A percentile compares a stretch with the other conserved stretches of the same genome.
phyloP scores from a whole-genome alignment of 306 rosid species.

The Prunus campanulata region DNA sequence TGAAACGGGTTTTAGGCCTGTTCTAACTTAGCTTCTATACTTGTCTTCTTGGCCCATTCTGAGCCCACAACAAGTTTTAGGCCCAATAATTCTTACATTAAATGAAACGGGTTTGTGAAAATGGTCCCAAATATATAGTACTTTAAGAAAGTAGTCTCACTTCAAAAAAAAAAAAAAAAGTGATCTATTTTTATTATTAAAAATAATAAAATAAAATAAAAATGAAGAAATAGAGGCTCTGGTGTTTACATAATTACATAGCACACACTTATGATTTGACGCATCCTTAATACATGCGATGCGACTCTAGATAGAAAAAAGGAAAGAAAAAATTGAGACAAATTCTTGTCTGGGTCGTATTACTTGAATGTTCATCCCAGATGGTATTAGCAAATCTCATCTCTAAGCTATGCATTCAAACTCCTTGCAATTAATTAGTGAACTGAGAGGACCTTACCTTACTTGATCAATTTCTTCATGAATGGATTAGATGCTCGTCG shows the following conservation, averaged over 20 bases:
- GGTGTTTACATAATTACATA: background rate
- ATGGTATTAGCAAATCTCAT: background rate
- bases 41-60: background rate
- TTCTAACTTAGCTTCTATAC: too few relatives aligned
- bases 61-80: background rate
- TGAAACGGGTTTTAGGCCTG: too few relatives aligned
- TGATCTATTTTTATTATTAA: background rate
- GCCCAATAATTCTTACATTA: background rate
- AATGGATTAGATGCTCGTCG: constrained; percentile 74
- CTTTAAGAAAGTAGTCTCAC: too few relatives aligned
- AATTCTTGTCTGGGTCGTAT: background rate
- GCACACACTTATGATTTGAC: background rate
- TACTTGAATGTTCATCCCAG: background rate
- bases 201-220: background rate
- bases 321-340: background rate
- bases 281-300: background rate
- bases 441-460: constrained; percentile 16
- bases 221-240: background rate
- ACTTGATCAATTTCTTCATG: constrained; percentile 71
- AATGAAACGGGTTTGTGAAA: too few relatives aligned
- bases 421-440: constrained; percentile 1
- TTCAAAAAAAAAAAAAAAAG: too few relatives aligned
- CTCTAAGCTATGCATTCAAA: background rate
- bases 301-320: background rate
- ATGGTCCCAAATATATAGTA: too few relatives aligned